These are phyloP conservation scores for Holtermannia corniformis DNA, from an alignment of 768 basidiomycete genomes.

Conservation along the genomic window DNA sequence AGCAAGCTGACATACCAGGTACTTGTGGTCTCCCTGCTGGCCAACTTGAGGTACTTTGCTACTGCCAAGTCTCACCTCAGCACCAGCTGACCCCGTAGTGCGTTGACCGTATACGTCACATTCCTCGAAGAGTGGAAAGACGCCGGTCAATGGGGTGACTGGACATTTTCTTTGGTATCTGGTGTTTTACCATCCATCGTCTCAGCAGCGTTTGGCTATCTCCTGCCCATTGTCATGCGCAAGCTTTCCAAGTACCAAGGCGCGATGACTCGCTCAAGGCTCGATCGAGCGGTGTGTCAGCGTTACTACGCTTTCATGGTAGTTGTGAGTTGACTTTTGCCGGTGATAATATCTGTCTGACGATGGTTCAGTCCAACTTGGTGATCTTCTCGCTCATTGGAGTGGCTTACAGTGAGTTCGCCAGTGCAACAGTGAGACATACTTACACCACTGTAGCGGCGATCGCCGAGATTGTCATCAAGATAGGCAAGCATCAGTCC, in stretches of 20 bases:
- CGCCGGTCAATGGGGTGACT: constrained; percentile 48
- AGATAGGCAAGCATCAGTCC: constrained; percentile 49
- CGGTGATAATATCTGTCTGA: too few species aligned
- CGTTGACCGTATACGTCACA: constrained; percentile 56
- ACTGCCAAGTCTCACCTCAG: too few species aligned
- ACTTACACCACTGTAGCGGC: constrained; percentile 2
- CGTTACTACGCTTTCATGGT: constrained; percentile 91
- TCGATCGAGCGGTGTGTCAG: constrained; percentile 84
- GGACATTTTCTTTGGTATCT: constrained; percentile 68
- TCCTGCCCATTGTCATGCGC: constrained; percentile 86
- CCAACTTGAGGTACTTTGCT: constrained; percentile 91
- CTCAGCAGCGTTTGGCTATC: constrained; percentile 77
- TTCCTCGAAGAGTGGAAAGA: constrained; percentile 67
- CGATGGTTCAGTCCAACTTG: constrained; percentile 60
- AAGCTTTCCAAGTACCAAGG: constrained; percentile 65
- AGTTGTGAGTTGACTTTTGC: constrained; percentile 46
- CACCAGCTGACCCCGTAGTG: too few species aligned
- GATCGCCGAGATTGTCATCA: constrained; percentile 43
- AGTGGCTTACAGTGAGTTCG: constrained; percentile 68
- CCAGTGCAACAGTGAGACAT: background rate
- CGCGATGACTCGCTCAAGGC: constrained; percentile 56
- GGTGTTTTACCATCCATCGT: constrained; percentile 88
- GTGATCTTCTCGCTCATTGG: constrained; percentile 89
- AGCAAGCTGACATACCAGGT: constrained; percentile 41
- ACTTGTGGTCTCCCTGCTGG: constrained; percentile 76